Evolutionary conservation across 768 basidiomycete species (phyloP).

Genomic region (Russula sp.): DNA sequence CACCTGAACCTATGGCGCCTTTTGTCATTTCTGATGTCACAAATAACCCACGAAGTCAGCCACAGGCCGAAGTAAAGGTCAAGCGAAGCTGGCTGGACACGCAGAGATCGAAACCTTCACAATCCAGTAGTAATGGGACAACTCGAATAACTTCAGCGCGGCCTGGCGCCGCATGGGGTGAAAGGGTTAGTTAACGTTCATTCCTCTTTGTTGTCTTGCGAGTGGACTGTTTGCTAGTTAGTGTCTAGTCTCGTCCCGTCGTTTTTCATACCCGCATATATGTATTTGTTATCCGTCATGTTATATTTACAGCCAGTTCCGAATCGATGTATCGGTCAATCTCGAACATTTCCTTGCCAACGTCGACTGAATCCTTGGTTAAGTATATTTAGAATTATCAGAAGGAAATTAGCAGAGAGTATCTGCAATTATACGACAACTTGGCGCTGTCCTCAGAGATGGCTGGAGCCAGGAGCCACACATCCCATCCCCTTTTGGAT

Average conservation of each 20-base stretch:
- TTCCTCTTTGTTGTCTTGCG: not conserved
- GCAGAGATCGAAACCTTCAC: constrained; percentile 18
- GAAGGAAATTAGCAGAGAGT: too few relatives aligned
- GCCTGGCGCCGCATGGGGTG: constrained; percentile 11
- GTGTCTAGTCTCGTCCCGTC: not conserved
- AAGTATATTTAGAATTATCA: too few relatives aligned
- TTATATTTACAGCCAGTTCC: constrained; percentile 15
- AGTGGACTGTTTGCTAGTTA: constrained; percentile 1
- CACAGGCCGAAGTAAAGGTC: constrained; percentile 16
- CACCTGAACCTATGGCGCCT: constrained; percentile 45
- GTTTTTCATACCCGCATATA: not conserved
- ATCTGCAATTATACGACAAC: too few relatives aligned
- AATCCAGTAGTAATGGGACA: constrained; percentile 8
- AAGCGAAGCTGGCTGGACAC: constrained; percentile 26
- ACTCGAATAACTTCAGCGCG: constrained; percentile 20
- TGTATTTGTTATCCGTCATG: constrained; percentile 26
- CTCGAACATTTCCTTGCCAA: too few relatives aligned
- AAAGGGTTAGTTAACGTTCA: constrained; percentile 12
- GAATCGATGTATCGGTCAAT: too few relatives aligned
- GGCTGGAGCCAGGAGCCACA: too few relatives aligned
- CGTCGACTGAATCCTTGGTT: too few relatives aligned
- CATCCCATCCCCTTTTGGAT: too few relatives aligned
- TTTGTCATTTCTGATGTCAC: constrained; percentile 56
- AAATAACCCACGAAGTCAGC: constrained; percentile 49
- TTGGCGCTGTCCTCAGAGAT: too few relatives aligned